Conservation (phyloP, 2,329 filamentous ascomycete genomes). For the Paecilomyces formosus region DNA sequence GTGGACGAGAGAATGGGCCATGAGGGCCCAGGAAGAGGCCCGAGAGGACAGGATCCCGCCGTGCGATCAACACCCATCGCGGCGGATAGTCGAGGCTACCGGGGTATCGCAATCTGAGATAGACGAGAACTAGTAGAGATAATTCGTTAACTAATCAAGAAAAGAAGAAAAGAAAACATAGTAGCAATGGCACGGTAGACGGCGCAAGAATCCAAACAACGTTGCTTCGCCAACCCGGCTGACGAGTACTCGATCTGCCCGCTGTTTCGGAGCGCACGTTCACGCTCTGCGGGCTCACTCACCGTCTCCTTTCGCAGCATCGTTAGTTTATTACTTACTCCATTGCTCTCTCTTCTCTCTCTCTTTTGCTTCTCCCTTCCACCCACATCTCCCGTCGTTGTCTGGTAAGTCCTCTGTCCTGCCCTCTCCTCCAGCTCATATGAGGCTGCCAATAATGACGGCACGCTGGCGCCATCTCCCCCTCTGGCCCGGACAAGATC, state of each 20-base stretch:
- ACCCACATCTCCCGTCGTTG: constrained; percentile 3
- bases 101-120: too few species aligned
- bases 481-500: constrained; percentile 14
- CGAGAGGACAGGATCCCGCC: background rate
- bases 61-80: background rate
- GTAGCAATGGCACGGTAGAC: background rate
- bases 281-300: background rate
- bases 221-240: background rate
- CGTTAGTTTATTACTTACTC: constrained; percentile 1
- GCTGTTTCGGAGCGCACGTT: background rate
- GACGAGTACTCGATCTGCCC: background rate
- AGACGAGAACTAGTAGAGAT: too few species aligned
- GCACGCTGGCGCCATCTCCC: constrained; percentile 19
- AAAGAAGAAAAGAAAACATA: background rate
- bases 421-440: background rate
- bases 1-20: background rate
- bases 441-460: constrained; percentile 23
- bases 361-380: constrained; percentile 6
- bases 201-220: background rate
- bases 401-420: constrained; percentile 1
- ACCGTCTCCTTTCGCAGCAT: constrained; percentile 4
- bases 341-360: constrained; percentile 3
- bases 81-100: background rate
- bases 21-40: background rate
- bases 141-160: background rate